Conservation (phyloP, 139 green algal species). For the Closterium sp. region DNA sequence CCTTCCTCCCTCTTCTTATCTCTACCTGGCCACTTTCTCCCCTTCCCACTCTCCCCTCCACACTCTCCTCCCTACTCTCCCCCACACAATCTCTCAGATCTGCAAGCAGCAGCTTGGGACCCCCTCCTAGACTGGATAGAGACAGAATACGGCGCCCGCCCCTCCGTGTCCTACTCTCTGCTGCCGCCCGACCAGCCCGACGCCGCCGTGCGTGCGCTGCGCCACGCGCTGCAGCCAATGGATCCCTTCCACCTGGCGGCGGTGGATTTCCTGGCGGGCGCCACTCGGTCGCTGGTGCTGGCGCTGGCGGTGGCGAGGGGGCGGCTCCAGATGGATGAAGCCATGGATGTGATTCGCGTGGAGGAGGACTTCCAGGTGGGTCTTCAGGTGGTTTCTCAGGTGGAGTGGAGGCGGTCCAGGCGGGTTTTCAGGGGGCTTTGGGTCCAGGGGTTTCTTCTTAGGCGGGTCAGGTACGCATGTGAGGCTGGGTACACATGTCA, state of each 20-base stretch:
- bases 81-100: not conserved
- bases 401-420: constrained; percentile 50
- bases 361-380: constrained; percentile 52
- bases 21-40: no score
- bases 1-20: not conserved
- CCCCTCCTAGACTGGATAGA: constrained; percentile 68
- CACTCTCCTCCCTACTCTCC: not conserved
- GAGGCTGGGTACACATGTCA: no score
- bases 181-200: constrained; percentile 18
- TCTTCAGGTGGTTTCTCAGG: no score
- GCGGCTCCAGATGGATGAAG: constrained; percentile 60
- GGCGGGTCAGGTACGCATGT: no score
- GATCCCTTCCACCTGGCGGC: constrained; percentile 75
- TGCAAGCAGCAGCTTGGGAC: constrained; percentile 61
- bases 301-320: constrained; percentile 70
- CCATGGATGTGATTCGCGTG: constrained; percentile 51
- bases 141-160: constrained; percentile 54
- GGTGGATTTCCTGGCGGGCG: constrained; percentile 67
- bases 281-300: constrained; percentile 82
- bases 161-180: not conserved
- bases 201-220: constrained; percentile 10
- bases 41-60: not conserved
- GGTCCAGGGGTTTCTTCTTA: no score
- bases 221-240: constrained; percentile 49
- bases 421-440: not conserved